phyloP scores from a whole-genome alignment of 495 filamentous ascomycete genomes.

The Choiromyces venosus region DNA sequence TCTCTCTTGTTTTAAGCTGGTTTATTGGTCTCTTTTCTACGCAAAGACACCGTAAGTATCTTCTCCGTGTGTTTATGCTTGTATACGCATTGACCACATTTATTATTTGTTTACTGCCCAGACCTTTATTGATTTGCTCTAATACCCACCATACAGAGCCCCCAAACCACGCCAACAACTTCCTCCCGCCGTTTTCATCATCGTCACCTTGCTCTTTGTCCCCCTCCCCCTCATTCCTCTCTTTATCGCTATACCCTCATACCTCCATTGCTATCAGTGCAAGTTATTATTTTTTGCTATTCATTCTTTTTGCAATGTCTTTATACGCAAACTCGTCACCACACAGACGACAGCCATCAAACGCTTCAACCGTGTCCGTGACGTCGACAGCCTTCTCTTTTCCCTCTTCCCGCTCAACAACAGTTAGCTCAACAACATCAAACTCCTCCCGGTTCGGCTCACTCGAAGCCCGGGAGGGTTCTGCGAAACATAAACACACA shows the following conservation, averaged over 20 bases:
- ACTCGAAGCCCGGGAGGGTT: conserved; percentile 20
- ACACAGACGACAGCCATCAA: conserved; percentile 42
- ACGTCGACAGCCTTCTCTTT: conserved; percentile 38
- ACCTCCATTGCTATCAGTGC: conserved; percentile 6
- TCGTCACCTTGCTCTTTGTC: not conserved
- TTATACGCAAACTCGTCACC: conserved; percentile 36
- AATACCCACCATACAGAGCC: not conserved
- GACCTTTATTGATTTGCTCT: not conserved
- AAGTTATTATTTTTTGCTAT: not conserved
- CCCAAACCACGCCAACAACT: not conserved
- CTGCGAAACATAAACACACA: conserved; percentile 35
- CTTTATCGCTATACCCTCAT: conserved; percentile 5
- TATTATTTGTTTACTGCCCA: not conserved
- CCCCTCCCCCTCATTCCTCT: conserved; percentile 8
- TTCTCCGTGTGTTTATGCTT: not conserved
- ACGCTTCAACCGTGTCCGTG: conserved; percentile 37
- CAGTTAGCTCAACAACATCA: conserved; percentile 39
- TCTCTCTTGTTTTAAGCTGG: not conserved
- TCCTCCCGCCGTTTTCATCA: conserved; percentile 7
- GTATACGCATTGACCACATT: not conserved
- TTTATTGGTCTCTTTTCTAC: not conserved
- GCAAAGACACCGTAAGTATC: not conserved
- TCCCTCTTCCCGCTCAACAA: conserved; percentile 40
- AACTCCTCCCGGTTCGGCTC: conserved; percentile 37
- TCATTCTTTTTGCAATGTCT: conserved; percentile 30